phyloP scores from a whole-genome alignment of 176 grass and related monocot genomes.

The Tillandsia leiboldiana region DNA sequence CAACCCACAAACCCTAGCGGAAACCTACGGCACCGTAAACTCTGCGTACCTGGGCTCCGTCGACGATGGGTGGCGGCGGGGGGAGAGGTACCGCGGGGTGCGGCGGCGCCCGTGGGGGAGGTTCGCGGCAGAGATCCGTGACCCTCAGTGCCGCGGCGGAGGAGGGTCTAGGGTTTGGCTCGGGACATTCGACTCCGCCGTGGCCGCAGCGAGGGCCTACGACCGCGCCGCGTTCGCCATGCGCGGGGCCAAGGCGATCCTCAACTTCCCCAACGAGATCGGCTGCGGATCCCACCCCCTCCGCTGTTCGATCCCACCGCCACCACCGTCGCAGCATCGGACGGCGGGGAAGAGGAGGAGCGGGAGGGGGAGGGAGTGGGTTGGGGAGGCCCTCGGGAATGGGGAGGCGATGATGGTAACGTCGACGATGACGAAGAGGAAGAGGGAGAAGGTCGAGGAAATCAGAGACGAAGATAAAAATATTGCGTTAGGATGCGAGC shows the following conservation, averaged over 20 bases:
- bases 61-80: conserved; percentile 47
- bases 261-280: conserved; percentile 83
- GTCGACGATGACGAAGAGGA: conserved; percentile 5
- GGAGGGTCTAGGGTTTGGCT: conserved; percentile 72
- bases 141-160: conserved; percentile 44
- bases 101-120: conserved; percentile 47
- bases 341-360: not conserved
- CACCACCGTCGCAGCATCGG: not conserved
- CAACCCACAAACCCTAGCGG: not conserved
- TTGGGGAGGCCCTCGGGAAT: not conserved
- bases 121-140: conserved; percentile 90
- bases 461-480: not conserved
- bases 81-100: conserved; percentile 2
- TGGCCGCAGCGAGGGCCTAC: conserved; percentile 63
- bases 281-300: conserved; percentile 17
- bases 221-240: conserved; percentile 61
- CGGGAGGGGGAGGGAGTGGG: not conserved
- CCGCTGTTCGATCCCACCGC: conserved; percentile 1
- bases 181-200: conserved; percentile 54
- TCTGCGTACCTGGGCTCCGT: not conserved
- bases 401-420: not conserved
- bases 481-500: not conserved
- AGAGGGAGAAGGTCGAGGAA: not conserved
- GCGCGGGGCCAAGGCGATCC: conserved; percentile 65
- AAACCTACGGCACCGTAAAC: not conserved